phyloP scores from a whole-genome alignment of 495 filamentous ascomycete genomes.

The Pseudoneurospora amorphoporcata region DNA sequence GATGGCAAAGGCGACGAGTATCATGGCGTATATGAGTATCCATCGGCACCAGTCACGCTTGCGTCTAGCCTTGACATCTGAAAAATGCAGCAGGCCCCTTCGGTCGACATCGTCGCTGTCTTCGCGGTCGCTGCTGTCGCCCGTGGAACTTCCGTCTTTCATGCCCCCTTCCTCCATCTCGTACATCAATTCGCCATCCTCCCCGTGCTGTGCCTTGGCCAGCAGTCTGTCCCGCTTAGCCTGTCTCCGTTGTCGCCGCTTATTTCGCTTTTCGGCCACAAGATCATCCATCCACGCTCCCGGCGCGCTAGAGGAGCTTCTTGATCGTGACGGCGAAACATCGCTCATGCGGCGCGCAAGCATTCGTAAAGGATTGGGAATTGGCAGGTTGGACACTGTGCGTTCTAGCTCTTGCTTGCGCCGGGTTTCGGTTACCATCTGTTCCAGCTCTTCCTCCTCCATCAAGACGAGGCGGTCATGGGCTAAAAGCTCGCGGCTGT shows the following conservation, averaged over 20 bases:
- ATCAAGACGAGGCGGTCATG: slow-evolving; percentile 69
- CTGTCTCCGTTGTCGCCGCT: slow-evolving; percentile 31
- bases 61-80: slow-evolving; percentile 32
- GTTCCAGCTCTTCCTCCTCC: slow-evolving; percentile 83
- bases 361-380: slow-evolving; percentile 36
- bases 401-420: slow-evolving; percentile 38
- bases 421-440: slow-evolving; percentile 49
- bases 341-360: slow-evolving; percentile 27
- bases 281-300: slow-evolving; percentile 21
- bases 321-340: slow-evolving; percentile 16
- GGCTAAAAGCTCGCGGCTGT: slow-evolving; percentile 57
- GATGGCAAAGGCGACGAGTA: slow-evolving; percentile 41
- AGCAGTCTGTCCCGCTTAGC: slow-evolving; percentile 39
- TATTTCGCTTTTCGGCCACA: slow-evolving; percentile 41
- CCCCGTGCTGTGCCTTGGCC: slow-evolving; percentile 41
- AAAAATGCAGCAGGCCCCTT: slow-evolving; percentile 31
- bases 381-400: slow-evolving; percentile 32
- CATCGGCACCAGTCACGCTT: slow-evolving; percentile 37
- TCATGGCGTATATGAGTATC: slow-evolving; percentile 42
- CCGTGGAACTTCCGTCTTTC: slow-evolving; percentile 49
- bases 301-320: slow-evolving; percentile 19
- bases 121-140: slow-evolving; percentile 44
- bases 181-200: slow-evolving; percentile 71
- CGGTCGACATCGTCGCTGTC: slow-evolving; percentile 45
- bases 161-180: slow-evolving; percentile 79